Conservation (phyloP, 345 rosid species). For the Citrus sinensis region DVS_A1.0 CM039163.1:17341501-17342000, state of each 20-base stretch:
- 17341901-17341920: conserved; percentile 5
- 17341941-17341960: conserved; percentile 66
- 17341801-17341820: conserved; percentile 79
- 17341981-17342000: conserved; percentile 68
- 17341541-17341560: conserved; percentile 59
- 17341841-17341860: conserved; percentile 87
- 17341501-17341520: conserved; percentile 68
- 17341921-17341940: conserved; percentile 38
- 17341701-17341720: conserved; percentile 90
- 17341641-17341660: background rate
- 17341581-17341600: conserved; percentile 84
- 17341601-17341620: conserved; percentile 72
- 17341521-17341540: conserved; percentile 41
- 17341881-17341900: conserved; percentile 9
- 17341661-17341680: conserved; percentile 63
- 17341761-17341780: conserved; percentile 50
- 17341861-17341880: conserved; percentile 54
- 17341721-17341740: conserved; percentile 60
- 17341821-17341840: conserved; percentile 39
- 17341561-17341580: conserved; percentile 85
- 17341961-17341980: conserved; percentile 53
- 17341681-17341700: conserved; percentile 96
- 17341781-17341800: conserved; percentile 88
- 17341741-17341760: conserved; percentile 68
- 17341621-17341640: conserved; percentile 44